These are phyloP conservation scores for Phytophthora macrochlamydospora DNA, from an alignment of 352 stramenopile species.

Conservation along the genomic window DNA sequence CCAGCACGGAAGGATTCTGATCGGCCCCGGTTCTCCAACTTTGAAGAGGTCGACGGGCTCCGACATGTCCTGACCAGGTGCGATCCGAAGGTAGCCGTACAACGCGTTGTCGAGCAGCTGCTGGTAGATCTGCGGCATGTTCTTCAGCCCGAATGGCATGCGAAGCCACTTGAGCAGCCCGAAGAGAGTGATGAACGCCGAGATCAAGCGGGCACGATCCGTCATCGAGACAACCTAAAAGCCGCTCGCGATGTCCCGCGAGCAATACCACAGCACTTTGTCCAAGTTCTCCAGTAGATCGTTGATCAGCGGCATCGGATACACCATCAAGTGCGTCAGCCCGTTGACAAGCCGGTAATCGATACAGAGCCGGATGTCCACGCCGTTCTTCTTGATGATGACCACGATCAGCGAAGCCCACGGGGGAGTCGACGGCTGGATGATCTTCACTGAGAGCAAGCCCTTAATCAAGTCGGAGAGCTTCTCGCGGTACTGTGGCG, in stretches of 20 bases:
- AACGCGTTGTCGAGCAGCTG: not conserved
- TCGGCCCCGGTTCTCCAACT: not conserved
- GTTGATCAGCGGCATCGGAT: slow-evolving; percentile 16
- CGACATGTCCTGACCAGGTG: not conserved
- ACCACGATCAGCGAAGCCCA: slow-evolving; percentile 21
- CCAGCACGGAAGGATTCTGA: not conserved
- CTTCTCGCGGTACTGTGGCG: slow-evolving; percentile 7
- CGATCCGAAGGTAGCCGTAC: not conserved
- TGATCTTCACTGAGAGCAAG: slow-evolving; percentile 3
- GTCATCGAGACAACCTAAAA: not conserved
- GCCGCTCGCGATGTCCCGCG: not conserved
- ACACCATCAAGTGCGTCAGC: slow-evolving; percentile 9
- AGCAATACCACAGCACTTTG: not conserved
- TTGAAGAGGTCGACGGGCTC: not conserved
- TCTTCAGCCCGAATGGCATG: not conserved
- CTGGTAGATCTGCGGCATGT: not conserved
- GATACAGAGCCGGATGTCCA: slow-evolving; percentile 16
- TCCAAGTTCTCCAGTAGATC: slow-evolving; percentile 11
- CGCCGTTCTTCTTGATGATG: slow-evolving; percentile 22
- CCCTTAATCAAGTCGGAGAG: slow-evolving; percentile 7
- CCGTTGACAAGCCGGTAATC: slow-evolving; percentile 11
- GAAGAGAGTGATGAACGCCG: not conserved
- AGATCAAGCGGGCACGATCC: not conserved
- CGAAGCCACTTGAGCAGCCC: not conserved
- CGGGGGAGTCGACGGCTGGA: slow-evolving; percentile 6